Conservation (phyloP, 2,329 filamentous ascomycete species). For the Colletotrichum lupini region DNA sequence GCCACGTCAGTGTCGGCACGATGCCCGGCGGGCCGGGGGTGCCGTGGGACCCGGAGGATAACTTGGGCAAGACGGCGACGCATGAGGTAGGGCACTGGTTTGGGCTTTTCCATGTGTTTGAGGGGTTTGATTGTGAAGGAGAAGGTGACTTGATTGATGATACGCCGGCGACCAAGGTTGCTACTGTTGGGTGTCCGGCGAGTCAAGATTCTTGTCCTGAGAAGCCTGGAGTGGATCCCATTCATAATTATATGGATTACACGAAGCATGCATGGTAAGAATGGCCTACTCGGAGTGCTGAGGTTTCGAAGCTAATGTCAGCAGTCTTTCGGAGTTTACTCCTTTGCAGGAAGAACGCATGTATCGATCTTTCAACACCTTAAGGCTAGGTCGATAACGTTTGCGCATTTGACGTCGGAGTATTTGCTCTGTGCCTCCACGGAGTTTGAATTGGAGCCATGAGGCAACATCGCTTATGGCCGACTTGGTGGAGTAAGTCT, state of each 20-base stretch:
- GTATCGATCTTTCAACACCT: conserved; percentile 18
- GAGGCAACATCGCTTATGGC: no score
- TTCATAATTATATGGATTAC: conserved; percentile 45
- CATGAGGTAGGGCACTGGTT: conserved; percentile 59
- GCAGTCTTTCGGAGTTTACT: conserved; percentile 9
- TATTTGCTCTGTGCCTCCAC: no score
- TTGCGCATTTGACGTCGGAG: neutral
- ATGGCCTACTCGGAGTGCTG: neutral
- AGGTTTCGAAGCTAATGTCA: neutral
- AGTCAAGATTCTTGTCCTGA: conserved; percentile 43
- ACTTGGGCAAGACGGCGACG: conserved; percentile 39
- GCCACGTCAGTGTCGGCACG: conserved; percentile 35
- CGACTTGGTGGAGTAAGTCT: no score
- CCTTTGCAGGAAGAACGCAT: conserved; percentile 24
- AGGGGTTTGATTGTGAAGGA: conserved; percentile 45
- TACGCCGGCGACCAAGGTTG: conserved; percentile 42
- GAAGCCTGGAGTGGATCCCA: conserved; percentile 39
- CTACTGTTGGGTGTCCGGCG: conserved; percentile 45
- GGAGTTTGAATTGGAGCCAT: no score
- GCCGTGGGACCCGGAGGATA: conserved; percentile 35
- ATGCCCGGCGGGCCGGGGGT: conserved; percentile 32
- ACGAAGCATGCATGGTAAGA: conserved; percentile 36
- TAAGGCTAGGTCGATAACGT: neutral
- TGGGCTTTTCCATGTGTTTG: conserved; percentile 55
- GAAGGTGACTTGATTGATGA: conserved; percentile 49